Evolutionary conservation across 164 flowering plant species (phyloP), one percentile per base, ranked within the genome.

Genomic region (Vitis amurensis): DNA sequence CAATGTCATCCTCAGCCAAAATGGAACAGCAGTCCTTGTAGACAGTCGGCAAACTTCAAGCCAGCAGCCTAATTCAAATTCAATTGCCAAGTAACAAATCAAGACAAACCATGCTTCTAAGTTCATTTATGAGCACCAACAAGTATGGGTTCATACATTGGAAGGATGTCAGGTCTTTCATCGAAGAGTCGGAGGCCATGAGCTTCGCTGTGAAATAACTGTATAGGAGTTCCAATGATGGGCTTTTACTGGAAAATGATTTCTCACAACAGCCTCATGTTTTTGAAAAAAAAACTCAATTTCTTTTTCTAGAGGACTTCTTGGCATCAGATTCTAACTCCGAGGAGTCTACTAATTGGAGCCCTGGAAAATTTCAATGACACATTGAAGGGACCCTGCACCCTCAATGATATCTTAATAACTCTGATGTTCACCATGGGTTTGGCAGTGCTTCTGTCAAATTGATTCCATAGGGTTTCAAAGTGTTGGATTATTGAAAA

Each of bases 281-380:
- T 68, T 23, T 55, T 11, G 61, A 66, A 12, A 16, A 16, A 50
- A 69, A 72, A 66, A 60, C 12, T 50, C 73, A 67, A 50, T 58
- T 74, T 67, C 55, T 72, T 62, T n/a, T 65, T 8, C 85, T 76
- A 48, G 68, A 67, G 30, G 77, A 81, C 57, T 76, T 81, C n/a
- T 23, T 47, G 17, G 75, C 49, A 55, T 73, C 66, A 8, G 85
- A 80, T 78, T 78, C 83, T 44, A 86, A 84, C 27, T 68, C 81
- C 4, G 44, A 31, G 0, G 89, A 82, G 14, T 83, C 87, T 0
- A 66, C 71, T 47, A 61, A 37, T 61, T 84, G 82, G 11, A 79
- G 83, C 65, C 77, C 74, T 50, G 74, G 23, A 23, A 23, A 23
- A 23, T 23, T 23, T 23, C 23, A 23, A 23, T 23, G 23, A 23